A percentile compares a stretch with the other conserved stretches of the same genome.
These are phyloP conservation scores for Papiliotrema terrestris DNA, from an alignment of 1,284 basidiomycete species.

Conservation along the genomic window DNA sequence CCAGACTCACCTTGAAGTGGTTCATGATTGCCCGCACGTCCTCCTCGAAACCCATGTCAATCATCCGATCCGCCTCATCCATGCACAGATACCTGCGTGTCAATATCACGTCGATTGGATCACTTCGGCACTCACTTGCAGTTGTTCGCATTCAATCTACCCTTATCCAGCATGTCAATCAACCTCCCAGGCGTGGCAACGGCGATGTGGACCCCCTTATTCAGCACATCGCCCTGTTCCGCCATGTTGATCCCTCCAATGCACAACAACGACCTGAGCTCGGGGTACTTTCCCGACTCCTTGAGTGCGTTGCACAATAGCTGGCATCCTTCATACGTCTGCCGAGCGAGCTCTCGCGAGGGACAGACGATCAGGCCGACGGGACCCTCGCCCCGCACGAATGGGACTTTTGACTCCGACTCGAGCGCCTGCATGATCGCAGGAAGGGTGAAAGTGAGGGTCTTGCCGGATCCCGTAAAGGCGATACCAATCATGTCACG, in stretches of 20 bases:
- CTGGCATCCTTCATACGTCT: constrained; percentile 92
- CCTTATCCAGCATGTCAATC: constrained; percentile 73
- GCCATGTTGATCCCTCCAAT: constrained; percentile 98
- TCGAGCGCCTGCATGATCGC: constrained; percentile 93
- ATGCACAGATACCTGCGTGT: constrained; percentile 74
- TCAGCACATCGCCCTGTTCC: constrained; percentile 86
- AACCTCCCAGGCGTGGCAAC: constrained; percentile 57
- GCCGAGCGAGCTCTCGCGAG: constrained; percentile 86
- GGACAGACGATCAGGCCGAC: constrained; percentile 94
- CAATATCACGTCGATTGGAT: neutral
- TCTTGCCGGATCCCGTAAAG: constrained; percentile 91
- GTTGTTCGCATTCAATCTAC: constrained; percentile 81
- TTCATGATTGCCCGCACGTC: constrained; percentile 98
- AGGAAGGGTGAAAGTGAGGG: constrained; percentile 84
- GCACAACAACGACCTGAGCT: constrained; percentile 81
- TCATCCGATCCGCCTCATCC: constrained; percentile 99
- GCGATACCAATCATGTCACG: constrained; percentile 94
- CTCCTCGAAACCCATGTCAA: constrained; percentile 98
- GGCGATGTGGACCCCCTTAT: constrained; percentile 83
- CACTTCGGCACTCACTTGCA: constrained; percentile 59
- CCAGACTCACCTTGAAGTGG: constrained; percentile 75
- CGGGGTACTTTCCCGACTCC: constrained; percentile 74
- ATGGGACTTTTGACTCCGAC: constrained; percentile 85
- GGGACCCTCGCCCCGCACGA: constrained; percentile 89
- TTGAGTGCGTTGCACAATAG: constrained; percentile 78